Conservation (phyloP, 2,329 filamentous ascomycete species). For the Talaromyces sp. region DNA sequence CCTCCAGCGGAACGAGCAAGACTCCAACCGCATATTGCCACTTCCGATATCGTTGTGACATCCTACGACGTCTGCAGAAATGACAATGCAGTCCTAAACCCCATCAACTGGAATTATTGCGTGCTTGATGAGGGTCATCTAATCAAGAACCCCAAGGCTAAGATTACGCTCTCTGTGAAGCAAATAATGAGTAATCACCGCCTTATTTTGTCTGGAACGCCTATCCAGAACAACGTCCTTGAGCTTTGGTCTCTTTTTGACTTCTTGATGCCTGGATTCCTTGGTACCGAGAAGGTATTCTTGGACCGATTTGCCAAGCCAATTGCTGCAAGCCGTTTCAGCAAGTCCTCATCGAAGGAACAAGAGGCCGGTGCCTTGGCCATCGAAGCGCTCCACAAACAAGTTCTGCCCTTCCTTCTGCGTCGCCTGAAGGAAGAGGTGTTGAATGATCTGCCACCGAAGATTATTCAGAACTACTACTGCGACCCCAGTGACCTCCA, state of each 20-base stretch:
- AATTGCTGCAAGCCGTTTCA: conserved; percentile 90
- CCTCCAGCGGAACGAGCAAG: conserved; percentile 77
- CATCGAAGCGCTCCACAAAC: conserved; percentile 97
- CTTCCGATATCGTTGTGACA: conserved; percentile 91
- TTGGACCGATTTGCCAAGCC: conserved; percentile 92
- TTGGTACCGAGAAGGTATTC: conserved; percentile 96
- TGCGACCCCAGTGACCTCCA: conserved; percentile 96
- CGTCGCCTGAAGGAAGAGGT: conserved; percentile 97
- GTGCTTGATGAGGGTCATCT: conserved; percentile 96
- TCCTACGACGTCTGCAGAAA: conserved; percentile 98
- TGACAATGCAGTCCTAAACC: conserved; percentile 80
- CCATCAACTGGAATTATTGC: conserved; percentile 94
- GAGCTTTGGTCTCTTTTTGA: conserved; percentile 98
- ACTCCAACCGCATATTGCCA: conserved; percentile 68
- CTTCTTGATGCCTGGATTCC: conserved; percentile 97
- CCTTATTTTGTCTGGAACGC: conserved; percentile 92
- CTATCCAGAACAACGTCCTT: conserved; percentile 96
- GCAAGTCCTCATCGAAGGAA: conserved; percentile 96
- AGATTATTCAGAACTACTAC: conserved; percentile 99
- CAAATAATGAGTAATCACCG: conserved; percentile 87
- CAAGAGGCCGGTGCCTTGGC: conserved; percentile 95
- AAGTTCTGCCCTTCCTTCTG: conserved; percentile 93
- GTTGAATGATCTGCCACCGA: conserved; percentile 90
- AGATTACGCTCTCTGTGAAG: conserved; percentile 93
- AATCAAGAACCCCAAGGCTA: conserved; percentile 98